phyloP scores from a whole-genome alignment of 192 early-diverging fungal species.

The Coemansia sp. region DNA sequence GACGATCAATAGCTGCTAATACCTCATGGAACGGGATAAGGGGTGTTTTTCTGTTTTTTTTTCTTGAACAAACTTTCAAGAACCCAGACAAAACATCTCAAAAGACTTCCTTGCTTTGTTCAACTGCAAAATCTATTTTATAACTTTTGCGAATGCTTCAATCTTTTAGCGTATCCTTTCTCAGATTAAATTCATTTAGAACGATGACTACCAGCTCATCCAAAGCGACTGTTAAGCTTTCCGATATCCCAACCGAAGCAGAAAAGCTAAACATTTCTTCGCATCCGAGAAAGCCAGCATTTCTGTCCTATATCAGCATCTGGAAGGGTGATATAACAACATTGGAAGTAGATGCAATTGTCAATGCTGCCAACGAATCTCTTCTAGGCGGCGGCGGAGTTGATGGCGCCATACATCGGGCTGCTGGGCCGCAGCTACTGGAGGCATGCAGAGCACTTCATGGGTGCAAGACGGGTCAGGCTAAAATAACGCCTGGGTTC shows the following conservation, averaged over 20 bases:
- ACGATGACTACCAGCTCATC: not conserved
- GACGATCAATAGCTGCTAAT: too few relatives aligned
- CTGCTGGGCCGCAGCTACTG: constrained; percentile 73
- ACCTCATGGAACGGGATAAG: too few relatives aligned
- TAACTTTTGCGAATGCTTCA: too few relatives aligned
- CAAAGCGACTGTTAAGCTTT: constrained; percentile 11
- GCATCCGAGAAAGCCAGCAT: too few relatives aligned
- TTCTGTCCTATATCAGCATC: constrained; percentile 23
- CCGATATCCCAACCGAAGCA: constrained; percentile 31
- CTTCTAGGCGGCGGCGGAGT: constrained; percentile 92
- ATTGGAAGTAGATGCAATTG: constrained; percentile 78
- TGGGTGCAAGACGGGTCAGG: constrained; percentile 76
- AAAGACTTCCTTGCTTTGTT: not conserved
- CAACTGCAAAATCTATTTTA: not conserved
- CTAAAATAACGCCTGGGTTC: constrained; percentile 63
- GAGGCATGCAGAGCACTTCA: constrained; percentile 68
- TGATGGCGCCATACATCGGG: constrained; percentile 91
- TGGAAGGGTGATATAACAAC: constrained; percentile 79
- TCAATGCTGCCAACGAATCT: constrained; percentile 86
- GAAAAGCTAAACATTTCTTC: constrained; percentile 10
- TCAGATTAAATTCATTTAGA: too few relatives aligned
- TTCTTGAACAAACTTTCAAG: too few relatives aligned
- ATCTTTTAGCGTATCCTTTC: too few relatives aligned
- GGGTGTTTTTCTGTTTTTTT: too few relatives aligned
- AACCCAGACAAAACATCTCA: not conserved